Base-by-base conservation (phyloP, 495 filamentous ascomycete species). In the Penicillium parvum region DNA sequence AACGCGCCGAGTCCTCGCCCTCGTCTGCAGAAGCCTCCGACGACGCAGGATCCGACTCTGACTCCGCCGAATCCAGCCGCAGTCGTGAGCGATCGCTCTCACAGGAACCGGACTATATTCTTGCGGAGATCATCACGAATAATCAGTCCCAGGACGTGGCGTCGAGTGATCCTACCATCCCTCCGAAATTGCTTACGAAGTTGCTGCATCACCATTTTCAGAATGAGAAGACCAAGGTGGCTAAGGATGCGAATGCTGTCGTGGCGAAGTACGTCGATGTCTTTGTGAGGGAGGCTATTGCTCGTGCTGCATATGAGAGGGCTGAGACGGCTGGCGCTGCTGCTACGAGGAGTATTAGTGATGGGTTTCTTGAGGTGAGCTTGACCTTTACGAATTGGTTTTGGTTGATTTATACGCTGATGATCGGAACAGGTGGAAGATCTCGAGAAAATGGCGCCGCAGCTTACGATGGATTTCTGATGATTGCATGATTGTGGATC, bases 221-320 rank as follows among this genome's bases (percentile, higher is more conserved):
- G 41, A 75, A 79, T 27, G 57, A 72, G 14, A 77, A 79, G 40
- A 90, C 82, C 2, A 75, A 84, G 58, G 83, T 97, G 26, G 79
- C 81, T 3, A 84, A 82, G 54, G 85, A 90, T 36, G 94, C 92
- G 12, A 82, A 90, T 58, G 70, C 65, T 10, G 80, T 89, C 5
- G 76, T 92, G 21, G 86, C 78, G 3, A 88, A 84, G 67, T 97
- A 97, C 57, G 77, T 96, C 58, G 88, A 95, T 68, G 81, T 86
- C 9, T 98, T 96, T 73, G 86, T 96, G 43, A 74, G 86, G 49
- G 92, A 98, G 69, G 89, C 90, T 20, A 79, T 98, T 54, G 89
- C 89, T 19, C 60, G 92, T 61, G 84, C 87, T 27, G 82, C 81
- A 6, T 79, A 76, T 45, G 85, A 86, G 71, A 80, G 80, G 57